Evolutionary conservation across 1,139 yeast species (phyloP).

Genomic region (Yamadazyma epiphylla): DNA sequence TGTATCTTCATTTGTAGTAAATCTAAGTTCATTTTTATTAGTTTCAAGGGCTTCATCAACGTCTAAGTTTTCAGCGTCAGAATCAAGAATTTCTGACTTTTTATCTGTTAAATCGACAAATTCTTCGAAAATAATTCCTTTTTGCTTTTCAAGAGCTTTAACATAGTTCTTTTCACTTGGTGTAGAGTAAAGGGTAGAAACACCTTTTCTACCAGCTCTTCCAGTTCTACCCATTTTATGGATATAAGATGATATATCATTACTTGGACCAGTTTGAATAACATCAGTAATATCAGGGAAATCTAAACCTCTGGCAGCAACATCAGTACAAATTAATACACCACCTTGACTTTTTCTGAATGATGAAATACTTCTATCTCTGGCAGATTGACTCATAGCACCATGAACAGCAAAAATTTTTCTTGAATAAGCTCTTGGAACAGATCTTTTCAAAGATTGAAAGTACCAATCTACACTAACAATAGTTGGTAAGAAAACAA

Average conservation of each 20-base stretch:
- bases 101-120: slow-evolving; percentile 12
- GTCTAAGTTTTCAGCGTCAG: slow-evolving; percentile 6
- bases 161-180: slow-evolving; percentile 46
- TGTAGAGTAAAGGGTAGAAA: slow-evolving; percentile 51
- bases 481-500: slow-evolving; percentile 80
- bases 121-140: slow-evolving; percentile 49
- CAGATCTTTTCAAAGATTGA: slow-evolving; percentile 14
- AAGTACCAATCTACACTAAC: slow-evolving; percentile 52
- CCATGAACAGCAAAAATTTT: slow-evolving; percentile 52
- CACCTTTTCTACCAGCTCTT: slow-evolving; percentile 83
- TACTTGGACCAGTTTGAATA: slow-evolving; percentile 73
- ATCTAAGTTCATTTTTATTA: no score
- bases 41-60: no score
- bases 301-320: slow-evolving; percentile 96
- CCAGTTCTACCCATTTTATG: slow-evolving; percentile 98
- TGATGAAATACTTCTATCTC: slow-evolving; percentile 54
- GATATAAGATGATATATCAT: slow-evolving; percentile 71
- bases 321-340: slow-evolving; percentile 80
- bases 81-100: slow-evolving; percentile 8
- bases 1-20: not conserved
- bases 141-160: slow-evolving; percentile 35
- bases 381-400: slow-evolving; percentile 58
- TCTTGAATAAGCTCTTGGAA: slow-evolving; percentile 8
- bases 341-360: slow-evolving; percentile 53
- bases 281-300: slow-evolving; percentile 83